Conservation (phyloP, 495 filamentous ascomycete genomes). For the Neurospora sp. region DNA sequence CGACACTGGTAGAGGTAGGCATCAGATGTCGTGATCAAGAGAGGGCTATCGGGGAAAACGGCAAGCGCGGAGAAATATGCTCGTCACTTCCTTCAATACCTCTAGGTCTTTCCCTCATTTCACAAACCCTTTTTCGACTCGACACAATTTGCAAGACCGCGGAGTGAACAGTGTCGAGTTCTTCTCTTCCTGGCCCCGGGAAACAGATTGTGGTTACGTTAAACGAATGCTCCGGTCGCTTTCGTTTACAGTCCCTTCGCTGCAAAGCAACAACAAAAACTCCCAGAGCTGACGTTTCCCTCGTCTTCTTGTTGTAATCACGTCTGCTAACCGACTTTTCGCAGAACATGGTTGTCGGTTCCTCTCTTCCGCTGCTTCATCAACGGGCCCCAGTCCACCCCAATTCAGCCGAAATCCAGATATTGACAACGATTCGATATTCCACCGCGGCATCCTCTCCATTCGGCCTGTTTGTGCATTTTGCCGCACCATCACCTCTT, state of each 20-base stretch:
- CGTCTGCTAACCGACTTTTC: not conserved
- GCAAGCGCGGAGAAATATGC: not conserved
- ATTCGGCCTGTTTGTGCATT: conserved; percentile 8
- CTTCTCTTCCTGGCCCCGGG: not conserved
- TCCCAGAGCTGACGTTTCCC: not conserved
- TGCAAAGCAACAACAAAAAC: not conserved
- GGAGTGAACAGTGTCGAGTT: not conserved
- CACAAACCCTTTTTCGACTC: not conserved
- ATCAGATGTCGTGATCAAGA: not conserved
- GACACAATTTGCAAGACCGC: not conserved
- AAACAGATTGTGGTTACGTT: not conserved
- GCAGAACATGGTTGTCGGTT: not conserved
- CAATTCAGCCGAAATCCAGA: not conserved
- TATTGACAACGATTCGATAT: not conserved
- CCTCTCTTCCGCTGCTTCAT: not conserved
- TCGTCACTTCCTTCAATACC: not conserved
- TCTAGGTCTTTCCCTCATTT: not conserved
- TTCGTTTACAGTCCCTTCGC: not conserved
- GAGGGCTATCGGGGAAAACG: not conserved
- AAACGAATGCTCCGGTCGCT: not conserved
- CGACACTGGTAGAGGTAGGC: not conserved
- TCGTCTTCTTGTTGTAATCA: not conserved
- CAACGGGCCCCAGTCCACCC: not conserved
- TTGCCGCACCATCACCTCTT: conserved; percentile 17
- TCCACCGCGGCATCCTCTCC: not conserved